Evolutionary conservation across 2,329 filamentous ascomycete genomes (phyloP).

Genomic region (Akanthomyces muscarius): DNA sequence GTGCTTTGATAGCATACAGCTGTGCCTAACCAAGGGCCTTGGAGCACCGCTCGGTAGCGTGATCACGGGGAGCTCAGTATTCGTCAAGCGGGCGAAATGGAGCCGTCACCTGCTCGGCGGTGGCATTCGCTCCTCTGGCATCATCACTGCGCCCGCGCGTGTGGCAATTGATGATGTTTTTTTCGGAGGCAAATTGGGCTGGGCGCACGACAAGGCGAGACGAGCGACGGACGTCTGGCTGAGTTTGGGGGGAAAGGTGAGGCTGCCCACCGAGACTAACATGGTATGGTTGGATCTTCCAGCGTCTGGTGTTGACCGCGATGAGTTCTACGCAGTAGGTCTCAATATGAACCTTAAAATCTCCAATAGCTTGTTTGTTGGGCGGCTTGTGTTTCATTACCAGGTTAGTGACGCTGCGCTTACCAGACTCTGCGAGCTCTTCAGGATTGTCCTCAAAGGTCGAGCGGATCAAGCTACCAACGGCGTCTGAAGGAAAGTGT

Average conservation of each 20-base stretch:
- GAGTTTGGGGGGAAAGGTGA: neutral
- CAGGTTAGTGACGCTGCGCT: slow-evolving; percentile 4
- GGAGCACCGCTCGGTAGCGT: slow-evolving; percentile 75
- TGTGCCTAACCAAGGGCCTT: slow-evolving; percentile 75
- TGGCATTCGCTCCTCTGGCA: slow-evolving; percentile 64
- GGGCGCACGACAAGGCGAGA: slow-evolving; percentile 3
- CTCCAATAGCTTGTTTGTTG: slow-evolving; percentile 2
- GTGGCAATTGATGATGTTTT: slow-evolving; percentile 47
- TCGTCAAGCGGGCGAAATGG: slow-evolving; percentile 36
- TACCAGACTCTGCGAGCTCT: slow-evolving; percentile 1
- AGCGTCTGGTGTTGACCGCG: neutral
- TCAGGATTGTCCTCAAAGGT: neutral
- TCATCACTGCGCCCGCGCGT: slow-evolving; percentile 64
- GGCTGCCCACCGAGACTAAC: neutral
- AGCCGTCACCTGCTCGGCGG: slow-evolving; percentile 66
- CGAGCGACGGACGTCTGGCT: slow-evolving; percentile 2
- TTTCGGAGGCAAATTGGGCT: neutral
- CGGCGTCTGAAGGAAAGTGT: neutral
- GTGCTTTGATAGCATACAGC: slow-evolving; percentile 66
- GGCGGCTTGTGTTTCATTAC: slow-evolving; percentile 8
- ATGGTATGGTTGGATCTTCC: slow-evolving; percentile 10
- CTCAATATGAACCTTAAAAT: neutral
- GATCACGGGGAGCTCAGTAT: slow-evolving; percentile 47
- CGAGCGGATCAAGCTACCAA: neutral
- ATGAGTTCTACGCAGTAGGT: neutral